These are phyloP conservation scores for Dentipellis fragilis DNA, from an alignment of 768 basidiomycete species.

Conservation along the genomic window DNA sequence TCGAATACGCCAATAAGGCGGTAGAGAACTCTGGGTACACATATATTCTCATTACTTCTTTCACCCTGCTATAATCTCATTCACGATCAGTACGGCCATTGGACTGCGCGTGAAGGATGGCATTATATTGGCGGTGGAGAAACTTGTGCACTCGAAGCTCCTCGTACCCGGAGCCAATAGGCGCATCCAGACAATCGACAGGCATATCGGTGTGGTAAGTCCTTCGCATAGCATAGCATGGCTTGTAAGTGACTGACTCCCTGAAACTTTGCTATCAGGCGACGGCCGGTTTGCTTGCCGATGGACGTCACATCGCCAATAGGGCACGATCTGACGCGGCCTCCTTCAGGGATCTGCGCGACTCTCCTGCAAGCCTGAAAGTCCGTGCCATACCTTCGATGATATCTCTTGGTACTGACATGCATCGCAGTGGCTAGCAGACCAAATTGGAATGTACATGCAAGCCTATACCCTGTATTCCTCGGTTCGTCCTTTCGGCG, in stretches of 20 bases:
- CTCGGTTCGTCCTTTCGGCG: slow-evolving; percentile 94
- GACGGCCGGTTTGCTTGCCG: slow-evolving; percentile 87
- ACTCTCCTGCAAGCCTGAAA: slow-evolving; percentile 69
- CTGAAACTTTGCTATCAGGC: slow-evolving; percentile 41
- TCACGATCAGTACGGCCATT: slow-evolving; percentile 71
- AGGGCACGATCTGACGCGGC: slow-evolving; percentile 78
- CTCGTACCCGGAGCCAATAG: slow-evolving; percentile 88
- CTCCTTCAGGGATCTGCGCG: slow-evolving; percentile 63
- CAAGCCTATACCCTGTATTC: slow-evolving; percentile 98
- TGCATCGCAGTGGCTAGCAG: slow-evolving; percentile 44
- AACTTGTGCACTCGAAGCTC: slow-evolving; percentile 91
- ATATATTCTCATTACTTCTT: neutral
- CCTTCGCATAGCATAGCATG: neutral
- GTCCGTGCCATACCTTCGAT: slow-evolving; percentile 28
- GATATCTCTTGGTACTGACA: neutral
- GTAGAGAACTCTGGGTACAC: slow-evolving; percentile 93
- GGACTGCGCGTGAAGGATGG: slow-evolving; percentile 93
- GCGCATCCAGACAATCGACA: slow-evolving; percentile 88
- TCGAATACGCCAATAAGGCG: slow-evolving; percentile 97
- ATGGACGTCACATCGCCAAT: slow-evolving; percentile 81
- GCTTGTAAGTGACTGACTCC: neutral
- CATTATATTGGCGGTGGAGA: slow-evolving; percentile 94
- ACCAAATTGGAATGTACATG: slow-evolving; percentile 80
- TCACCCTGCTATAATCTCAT: neutral
- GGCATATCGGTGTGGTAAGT: slow-evolving; percentile 83